These are phyloP conservation scores for Conoideocrella luteorostrata DNA, from an alignment of 2,329 filamentous ascomycete species.

Conservation along the genomic window DNA sequence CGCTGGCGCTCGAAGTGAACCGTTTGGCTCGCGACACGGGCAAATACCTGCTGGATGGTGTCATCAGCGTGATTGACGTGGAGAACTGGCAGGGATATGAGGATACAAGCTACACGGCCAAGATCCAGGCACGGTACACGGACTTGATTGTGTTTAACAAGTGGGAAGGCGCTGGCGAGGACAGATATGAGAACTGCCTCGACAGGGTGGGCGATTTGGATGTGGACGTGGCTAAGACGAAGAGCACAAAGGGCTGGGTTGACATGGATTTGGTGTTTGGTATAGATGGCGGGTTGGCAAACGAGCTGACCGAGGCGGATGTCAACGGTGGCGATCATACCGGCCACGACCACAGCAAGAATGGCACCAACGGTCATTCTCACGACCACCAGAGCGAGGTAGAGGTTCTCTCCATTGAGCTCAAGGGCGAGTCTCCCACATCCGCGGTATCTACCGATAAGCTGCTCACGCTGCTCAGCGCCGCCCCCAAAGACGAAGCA, in stretches of 20 bases:
- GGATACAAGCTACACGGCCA: conserved; percentile 82
- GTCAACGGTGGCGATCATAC: conserved; percentile 23
- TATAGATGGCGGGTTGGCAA: conserved; percentile 73
- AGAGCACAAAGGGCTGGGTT: conserved; percentile 75
- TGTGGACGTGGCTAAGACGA: conserved; percentile 74
- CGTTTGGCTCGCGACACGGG: conserved; percentile 63
- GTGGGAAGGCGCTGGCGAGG: conserved; percentile 72
- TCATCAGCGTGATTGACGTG: conserved; percentile 84
- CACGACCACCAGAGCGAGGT: conserved; percentile 73
- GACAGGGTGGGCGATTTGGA: conserved; percentile 78
- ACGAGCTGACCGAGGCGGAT: conserved; percentile 38
- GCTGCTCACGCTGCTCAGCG: conserved; percentile 59
- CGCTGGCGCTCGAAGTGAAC: conserved; percentile 85
- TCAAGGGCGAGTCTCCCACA: conserved; percentile 38
- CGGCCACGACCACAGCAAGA: too few species aligned
- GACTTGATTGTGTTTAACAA: conserved; percentile 91
- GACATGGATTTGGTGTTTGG: conserved; percentile 77
- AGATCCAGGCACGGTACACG: conserved; percentile 82
- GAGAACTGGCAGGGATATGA: conserved; percentile 95
- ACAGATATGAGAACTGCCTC: conserved; percentile 67
- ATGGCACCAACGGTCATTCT: conserved; percentile 29
- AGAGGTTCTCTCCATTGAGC: conserved; percentile 78
- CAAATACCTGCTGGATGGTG: conserved; percentile 73
- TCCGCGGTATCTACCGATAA: conserved; percentile 50
- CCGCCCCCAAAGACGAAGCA: conserved; percentile 84